These are phyloP conservation scores for Eucalyptus microcorys DNA, from an alignment of 345 rosid species.

Conservation along the genomic window DNA sequence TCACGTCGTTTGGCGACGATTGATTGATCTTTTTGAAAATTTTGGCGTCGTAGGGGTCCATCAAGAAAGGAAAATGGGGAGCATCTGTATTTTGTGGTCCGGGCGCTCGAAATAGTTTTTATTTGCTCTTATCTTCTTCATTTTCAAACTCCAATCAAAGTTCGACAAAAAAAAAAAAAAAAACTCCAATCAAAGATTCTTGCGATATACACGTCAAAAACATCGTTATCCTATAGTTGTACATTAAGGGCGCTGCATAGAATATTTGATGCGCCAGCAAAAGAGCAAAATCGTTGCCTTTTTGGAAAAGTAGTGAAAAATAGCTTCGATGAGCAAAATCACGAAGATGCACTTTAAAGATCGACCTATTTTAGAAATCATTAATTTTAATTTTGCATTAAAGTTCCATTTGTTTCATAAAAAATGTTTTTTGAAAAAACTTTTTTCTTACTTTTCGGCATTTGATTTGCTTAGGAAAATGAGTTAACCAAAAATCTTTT, in stretches of 20 bases:
- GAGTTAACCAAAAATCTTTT: too few species aligned
- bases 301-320: background rate
- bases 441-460: background rate
- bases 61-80: background rate
- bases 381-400: background rate
- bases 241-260: background rate
- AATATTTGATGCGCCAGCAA: background rate
- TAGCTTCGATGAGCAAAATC: background rate
- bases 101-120: background rate
- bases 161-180: too few species aligned
- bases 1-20: background rate
- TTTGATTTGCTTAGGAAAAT: too few species aligned
- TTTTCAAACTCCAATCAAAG: background rate
- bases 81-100: background rate
- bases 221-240: background rate
- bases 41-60: background rate
- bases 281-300: background rate
- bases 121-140: background rate
- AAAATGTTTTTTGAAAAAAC: background rate
- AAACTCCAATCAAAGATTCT: background rate
- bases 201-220: background rate
- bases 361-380: background rate
- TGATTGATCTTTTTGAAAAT: background rate
- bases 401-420: background rate
- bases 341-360: background rate